phyloP scores from a whole-genome alignment of 139 green algal species.

The Dunaliella sp. region DNA sequence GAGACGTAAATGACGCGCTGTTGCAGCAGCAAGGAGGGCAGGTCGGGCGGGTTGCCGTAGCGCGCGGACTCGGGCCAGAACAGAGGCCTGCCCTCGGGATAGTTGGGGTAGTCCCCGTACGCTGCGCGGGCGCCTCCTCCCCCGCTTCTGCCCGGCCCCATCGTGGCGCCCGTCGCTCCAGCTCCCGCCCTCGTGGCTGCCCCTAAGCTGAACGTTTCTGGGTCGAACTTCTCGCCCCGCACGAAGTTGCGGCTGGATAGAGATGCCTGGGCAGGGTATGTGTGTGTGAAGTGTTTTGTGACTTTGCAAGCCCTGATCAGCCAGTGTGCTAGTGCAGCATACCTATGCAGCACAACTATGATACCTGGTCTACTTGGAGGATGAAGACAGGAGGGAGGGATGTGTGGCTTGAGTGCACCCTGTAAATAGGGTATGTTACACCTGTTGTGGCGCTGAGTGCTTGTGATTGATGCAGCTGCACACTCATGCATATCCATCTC shows the following conservation, averaged over 20 bases:
- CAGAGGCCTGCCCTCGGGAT: slow-evolving; percentile 54
- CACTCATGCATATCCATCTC: no score
- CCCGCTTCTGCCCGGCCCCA: slow-evolving; percentile 16
- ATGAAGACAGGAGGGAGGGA: no score
- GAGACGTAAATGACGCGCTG: slow-evolving; percentile 82
- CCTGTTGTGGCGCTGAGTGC: no score
- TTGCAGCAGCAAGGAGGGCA: slow-evolving; percentile 83
- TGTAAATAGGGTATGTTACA: no score
- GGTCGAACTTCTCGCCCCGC: slow-evolving; percentile 47
- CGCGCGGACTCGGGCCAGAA: slow-evolving; percentile 60
- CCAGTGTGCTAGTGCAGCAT: no score
- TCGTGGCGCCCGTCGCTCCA: neutral
- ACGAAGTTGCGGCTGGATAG: slow-evolving; percentile 47
- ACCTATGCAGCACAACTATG: no score
- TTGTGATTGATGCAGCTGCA: no score
- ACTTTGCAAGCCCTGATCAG: no score
- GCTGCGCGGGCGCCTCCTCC: slow-evolving; percentile 39
- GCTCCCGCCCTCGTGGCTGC: slow-evolving; percentile 31
- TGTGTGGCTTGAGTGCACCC: no score
- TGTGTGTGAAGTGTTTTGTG: no score
- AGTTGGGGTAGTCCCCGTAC: slow-evolving; percentile 52
- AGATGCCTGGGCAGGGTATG: slow-evolving; percentile 39
- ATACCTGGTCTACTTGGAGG: no score
- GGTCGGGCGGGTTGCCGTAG: slow-evolving; percentile 67
- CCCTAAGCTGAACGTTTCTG: slow-evolving; percentile 41